A percentile compares a stretch with the other conserved stretches of the same genome.
Conservation (phyloP, 2,329 filamentous ascomycete species). For the Coniella lustricola region DNA sequence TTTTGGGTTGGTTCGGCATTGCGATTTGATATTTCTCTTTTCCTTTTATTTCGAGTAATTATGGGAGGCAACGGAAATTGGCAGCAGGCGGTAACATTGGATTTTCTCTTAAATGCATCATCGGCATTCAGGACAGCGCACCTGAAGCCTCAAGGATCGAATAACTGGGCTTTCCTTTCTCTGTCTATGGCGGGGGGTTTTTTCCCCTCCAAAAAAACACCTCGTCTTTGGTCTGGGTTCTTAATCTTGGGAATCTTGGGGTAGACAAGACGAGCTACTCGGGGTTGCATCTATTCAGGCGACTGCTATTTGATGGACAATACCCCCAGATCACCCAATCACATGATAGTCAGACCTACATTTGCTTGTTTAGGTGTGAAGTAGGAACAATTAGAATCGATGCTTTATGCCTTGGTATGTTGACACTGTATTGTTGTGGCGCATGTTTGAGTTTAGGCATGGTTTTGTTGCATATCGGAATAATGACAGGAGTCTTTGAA, state of each 20-base stretch:
- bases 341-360: neutral
- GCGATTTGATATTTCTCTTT: neutral
- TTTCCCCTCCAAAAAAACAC: too few relatives aligned
- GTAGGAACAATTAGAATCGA: too few relatives aligned
- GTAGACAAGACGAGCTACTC: neutral
- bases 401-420: too few relatives aligned
- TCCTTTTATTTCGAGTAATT: too few relatives aligned
- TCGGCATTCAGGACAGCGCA: too few relatives aligned
- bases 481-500: too few relatives aligned
- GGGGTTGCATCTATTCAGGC: neutral
- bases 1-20: neutral
- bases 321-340: constrained; percentile 3
- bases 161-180: neutral
- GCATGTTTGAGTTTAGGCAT: too few relatives aligned
- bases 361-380: neutral
- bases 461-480: too few relatives aligned
- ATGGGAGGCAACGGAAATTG: neutral
- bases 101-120: too few relatives aligned
- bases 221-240: neutral
- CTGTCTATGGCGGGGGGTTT: neutral
- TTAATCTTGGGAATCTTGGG: neutral
- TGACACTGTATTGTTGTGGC: too few relatives aligned
- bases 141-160: too few relatives aligned
- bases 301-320: constrained; percentile 8
- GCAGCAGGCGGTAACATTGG: neutral